Base-by-base conservation (phyloP, 441 rosid genomes). In the Croton setiger region DNA sequence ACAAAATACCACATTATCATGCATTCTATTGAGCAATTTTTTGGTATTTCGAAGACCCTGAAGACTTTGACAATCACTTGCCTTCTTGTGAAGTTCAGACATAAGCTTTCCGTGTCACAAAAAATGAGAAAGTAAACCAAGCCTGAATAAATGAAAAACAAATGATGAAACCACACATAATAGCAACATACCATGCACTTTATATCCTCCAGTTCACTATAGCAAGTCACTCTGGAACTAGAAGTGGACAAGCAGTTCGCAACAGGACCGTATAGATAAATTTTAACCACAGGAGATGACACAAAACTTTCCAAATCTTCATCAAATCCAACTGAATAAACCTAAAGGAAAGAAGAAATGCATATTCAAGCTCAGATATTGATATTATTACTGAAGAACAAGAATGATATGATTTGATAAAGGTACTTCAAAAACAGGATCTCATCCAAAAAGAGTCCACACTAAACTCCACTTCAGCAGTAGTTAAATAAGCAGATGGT, bases 251-350 rank as follows among this genome's bases (percentile, higher is more conserved):
- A 52, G 73, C 73, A 79, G 52, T 53, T 77, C 60, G 21, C 60
- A 64, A 74, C 78, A 76, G 96, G 80, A 65, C 78, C 90, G 72
- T 90, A 95, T 52, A 61, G 56, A 78, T 95, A 76, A 59, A 88
- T 80, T 85, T 70, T 85, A 74, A 90, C 81, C 41, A 78, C 72
- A 67, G 99, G 99, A 73, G 93, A 78, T 70, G 93, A 82, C 54
- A 92, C 91, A 75, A 79, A 89, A 60, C 69, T 66, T 71, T 90
- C 90, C 77, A 92, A 67, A 65, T 88, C 94, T 72, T 64, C 91
- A 58, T 72, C 78, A 70, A 85, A 73, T 80, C 85, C 95, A 81
- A 89, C 93, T 43, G 96, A 79, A 78, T 79, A 88, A 67, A 95
- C 96, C 99, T 95, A 74, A 72, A 68, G 68, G 70, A 74, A 49